These are phyloP conservation scores for Tolypocladium ovalisporum DNA, from an alignment of 2,329 filamentous ascomycete genomes.

Conservation along the genomic window DNA sequence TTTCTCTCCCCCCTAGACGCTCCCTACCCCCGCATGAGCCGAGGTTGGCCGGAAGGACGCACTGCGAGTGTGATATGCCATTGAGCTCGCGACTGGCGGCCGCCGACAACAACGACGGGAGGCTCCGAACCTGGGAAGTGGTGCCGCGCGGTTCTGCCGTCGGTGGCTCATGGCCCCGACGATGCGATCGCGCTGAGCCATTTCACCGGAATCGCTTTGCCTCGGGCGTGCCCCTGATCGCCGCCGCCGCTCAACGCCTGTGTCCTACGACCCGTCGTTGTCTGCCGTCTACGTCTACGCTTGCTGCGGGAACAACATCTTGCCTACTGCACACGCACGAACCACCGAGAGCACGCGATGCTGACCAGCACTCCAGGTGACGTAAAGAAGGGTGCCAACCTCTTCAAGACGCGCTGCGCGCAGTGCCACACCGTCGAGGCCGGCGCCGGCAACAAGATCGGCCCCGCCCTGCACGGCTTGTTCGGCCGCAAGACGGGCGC, in stretches of 20 bases:
- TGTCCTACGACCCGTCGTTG: background rate
- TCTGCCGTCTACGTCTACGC: background rate
- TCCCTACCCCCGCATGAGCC: background rate
- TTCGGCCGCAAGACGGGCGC: conserved; percentile 92
- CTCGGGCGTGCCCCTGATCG: background rate
- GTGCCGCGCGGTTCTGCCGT: background rate
- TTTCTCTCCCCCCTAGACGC: conserved; percentile 6
- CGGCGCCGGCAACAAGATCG: conserved; percentile 93
- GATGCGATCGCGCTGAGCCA: conserved; percentile 1
- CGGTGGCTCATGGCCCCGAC: background rate
- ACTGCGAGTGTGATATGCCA: conserved; percentile 6
- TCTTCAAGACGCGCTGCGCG: conserved; percentile 98
- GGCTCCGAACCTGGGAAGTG: background rate
- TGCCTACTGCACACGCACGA: too few relatives aligned
- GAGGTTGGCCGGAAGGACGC: background rate
- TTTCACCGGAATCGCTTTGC: background rate
- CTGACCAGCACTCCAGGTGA: conserved; percentile 52
- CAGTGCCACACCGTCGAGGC: conserved; percentile 96
- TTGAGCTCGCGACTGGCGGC: conserved; percentile 8
- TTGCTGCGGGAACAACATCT: background rate
- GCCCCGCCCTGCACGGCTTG: conserved; percentile 91
- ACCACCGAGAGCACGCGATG: background rate
- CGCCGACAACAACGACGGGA: background rate
- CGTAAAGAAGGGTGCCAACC: conserved; percentile 89
- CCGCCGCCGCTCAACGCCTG: background rate